Evolutionary conservation across 2,329 filamentous ascomycete species (phyloP).

Genomic region (Penicillium italicum): DNA sequence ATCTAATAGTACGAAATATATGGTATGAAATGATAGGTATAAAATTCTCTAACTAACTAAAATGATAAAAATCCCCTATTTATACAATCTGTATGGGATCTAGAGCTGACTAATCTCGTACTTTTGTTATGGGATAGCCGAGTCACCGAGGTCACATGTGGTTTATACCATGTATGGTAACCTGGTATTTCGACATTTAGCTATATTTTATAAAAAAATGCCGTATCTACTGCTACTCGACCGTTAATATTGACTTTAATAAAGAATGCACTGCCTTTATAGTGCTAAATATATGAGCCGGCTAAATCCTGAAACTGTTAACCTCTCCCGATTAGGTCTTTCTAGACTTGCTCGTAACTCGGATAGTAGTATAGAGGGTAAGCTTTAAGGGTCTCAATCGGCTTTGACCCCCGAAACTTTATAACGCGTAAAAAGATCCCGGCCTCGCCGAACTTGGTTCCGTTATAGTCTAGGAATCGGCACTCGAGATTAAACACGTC

Average conservation of each 20-base stretch:
- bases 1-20: no score
- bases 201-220: constrained; percentile 25
- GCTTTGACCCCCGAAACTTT: constrained; percentile 28
- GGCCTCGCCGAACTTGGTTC: constrained; percentile 24
- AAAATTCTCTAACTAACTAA: no score
- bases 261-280: constrained; percentile 33
- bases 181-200: no score
- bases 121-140: no score
- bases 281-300: constrained; percentile 28
- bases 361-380: constrained; percentile 33
- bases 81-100: no score
- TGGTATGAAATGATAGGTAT: no score
- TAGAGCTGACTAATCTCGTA: no score
- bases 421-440: constrained; percentile 23
- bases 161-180: no score
- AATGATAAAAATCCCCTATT: no score
- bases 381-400: constrained; percentile 29
- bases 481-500: constrained; percentile 27
- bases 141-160: no score
- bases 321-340: constrained; percentile 26
- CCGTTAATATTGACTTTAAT: constrained; percentile 26
- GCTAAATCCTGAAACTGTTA: constrained; percentile 29
- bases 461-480: constrained; percentile 31
- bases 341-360: constrained; percentile 17
- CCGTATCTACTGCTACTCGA: constrained; percentile 19